A percentile compares a stretch with the other conserved stretches of the same genome.
Conservation (phyloP, 768 basidiomycete genomes). For the Auricularia sp. region DNA sequence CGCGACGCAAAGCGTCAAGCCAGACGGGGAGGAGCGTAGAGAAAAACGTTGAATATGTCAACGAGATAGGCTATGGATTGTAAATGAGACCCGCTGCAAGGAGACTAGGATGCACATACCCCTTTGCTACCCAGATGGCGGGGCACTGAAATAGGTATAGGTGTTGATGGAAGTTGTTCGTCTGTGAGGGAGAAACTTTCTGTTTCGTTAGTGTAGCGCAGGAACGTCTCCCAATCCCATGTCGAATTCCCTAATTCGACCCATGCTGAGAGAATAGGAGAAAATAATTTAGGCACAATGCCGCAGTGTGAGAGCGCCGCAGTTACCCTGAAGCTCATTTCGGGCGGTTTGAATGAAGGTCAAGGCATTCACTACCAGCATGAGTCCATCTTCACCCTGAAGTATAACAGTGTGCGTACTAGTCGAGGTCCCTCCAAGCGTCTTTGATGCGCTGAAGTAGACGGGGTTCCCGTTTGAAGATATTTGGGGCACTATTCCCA, state of each 20-base stretch:
- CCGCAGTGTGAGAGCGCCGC: not conserved
- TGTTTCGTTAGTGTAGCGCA: not conserved
- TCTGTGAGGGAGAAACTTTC: not conserved
- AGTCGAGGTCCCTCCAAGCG: not conserved
- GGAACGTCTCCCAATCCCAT: not conserved
- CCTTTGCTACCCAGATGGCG: not conserved
- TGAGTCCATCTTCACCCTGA: not conserved
- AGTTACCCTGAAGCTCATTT: not conserved
- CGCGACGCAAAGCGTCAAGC: not conserved
- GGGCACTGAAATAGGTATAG: not conserved
- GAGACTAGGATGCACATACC: not conserved
- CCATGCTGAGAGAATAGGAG: not conserved
- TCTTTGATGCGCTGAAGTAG: not conserved
- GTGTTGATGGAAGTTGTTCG: not conserved
- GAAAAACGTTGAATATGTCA: not conserved
- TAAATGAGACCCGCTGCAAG: not conserved
- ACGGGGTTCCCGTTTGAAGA: not conserved
- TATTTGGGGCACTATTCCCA: not conserved
- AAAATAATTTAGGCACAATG: not conserved
- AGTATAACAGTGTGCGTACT: not conserved
- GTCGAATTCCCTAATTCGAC: not conserved
- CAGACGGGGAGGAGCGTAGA: not conserved
- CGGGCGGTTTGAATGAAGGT: not conserved
- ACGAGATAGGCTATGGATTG: not conserved
- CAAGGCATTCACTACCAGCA: not conserved